phyloP scores from a whole-genome alignment of 805 yeast genomes.

The Kodamaea nitidulidarum region DNA sequence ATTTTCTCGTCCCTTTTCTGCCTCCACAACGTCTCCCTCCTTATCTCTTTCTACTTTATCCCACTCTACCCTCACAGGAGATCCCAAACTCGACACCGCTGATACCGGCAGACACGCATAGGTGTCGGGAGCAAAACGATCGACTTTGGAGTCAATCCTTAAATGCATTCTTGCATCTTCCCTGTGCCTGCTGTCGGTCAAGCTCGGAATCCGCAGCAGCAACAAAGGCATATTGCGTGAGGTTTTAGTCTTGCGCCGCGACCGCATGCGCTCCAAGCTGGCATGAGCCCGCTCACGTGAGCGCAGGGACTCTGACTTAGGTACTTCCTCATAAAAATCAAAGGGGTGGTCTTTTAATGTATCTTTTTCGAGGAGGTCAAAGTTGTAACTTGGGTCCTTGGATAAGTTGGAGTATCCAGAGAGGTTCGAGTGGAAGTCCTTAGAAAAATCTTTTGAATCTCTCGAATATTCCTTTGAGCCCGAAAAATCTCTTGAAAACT shows the following conservation, averaged over 20 bases:
- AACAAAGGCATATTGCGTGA: not conserved
- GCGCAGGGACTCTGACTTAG: constrained; percentile 29
- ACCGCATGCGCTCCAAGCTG: constrained; percentile 55
- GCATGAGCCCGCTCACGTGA: constrained; percentile 65
- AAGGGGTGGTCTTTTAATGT: not conserved
- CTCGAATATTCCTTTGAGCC: not conserved
- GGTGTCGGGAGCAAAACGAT: too few species aligned
- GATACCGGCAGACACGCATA: too few species aligned
- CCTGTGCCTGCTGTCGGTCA: too few species aligned
- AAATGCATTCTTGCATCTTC: too few species aligned
- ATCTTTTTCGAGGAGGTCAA: too few species aligned
- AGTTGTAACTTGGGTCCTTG: too few species aligned
- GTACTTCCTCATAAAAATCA: constrained; percentile 19
- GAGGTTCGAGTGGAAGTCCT: not conserved
- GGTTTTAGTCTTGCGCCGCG: constrained; percentile 48
- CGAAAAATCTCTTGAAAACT: too few species aligned
- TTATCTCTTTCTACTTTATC: not conserved
- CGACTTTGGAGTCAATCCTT: too few species aligned
- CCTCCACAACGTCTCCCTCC: too few species aligned
- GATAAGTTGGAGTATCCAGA: not conserved
- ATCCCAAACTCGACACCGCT: too few species aligned
- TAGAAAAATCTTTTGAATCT: not conserved
- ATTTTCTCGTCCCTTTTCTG: too few species aligned
- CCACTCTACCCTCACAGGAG: too few species aligned
- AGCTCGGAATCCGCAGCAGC: not conserved